Conservation (phyloP, 2,329 filamentous ascomycete species). For the Saccharata proteae region DNA sequence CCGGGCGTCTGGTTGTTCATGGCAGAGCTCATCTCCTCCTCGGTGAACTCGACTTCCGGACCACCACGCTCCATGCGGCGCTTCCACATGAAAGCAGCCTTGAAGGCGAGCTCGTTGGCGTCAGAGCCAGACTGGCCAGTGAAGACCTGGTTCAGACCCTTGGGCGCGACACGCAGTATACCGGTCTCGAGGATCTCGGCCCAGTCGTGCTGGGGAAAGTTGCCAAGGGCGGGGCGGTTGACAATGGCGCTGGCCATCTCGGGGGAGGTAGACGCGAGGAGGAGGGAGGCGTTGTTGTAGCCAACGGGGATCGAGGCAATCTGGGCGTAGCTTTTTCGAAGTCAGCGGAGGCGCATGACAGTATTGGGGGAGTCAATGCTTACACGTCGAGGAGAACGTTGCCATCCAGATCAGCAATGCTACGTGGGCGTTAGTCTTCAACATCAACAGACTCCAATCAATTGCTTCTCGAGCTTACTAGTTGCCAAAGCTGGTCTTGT, state of each 20-base stretch:
- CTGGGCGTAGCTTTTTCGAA: conserved; percentile 57
- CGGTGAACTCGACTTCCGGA: conserved; percentile 62
- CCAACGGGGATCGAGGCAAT: conserved; percentile 87
- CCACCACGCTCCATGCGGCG: conserved; percentile 72
- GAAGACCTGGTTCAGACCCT: conserved; percentile 78
- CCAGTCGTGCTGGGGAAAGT: conserved; percentile 84
- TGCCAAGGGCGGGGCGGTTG: conserved; percentile 80
- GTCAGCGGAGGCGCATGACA: conserved; percentile 1
- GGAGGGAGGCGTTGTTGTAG: conserved; percentile 77
- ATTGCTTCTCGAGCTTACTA: conserved; percentile 40
- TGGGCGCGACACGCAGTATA: conserved; percentile 70
- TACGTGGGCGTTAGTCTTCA: conserved; percentile 9
- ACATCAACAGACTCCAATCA: not conserved
- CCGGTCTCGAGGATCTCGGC: conserved; percentile 65
- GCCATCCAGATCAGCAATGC: conserved; percentile 56
- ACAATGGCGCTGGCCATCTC: conserved; percentile 73
- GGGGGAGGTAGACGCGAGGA: conserved; percentile 56
- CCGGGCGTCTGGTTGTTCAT: conserved; percentile 79
- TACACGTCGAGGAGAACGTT: conserved; percentile 63
- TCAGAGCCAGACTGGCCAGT: conserved; percentile 82
- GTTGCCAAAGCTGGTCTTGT: conserved; percentile 47
- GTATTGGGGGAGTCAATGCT: conserved; percentile 18
- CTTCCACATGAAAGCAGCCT: conserved; percentile 90
- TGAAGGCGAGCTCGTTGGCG: conserved; percentile 90
- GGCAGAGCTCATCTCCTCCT: conserved; percentile 58